Base-by-base conservation (phyloP, 1,284 basidiomycete genomes). In the Trichosporon coremiiforme region DNA sequence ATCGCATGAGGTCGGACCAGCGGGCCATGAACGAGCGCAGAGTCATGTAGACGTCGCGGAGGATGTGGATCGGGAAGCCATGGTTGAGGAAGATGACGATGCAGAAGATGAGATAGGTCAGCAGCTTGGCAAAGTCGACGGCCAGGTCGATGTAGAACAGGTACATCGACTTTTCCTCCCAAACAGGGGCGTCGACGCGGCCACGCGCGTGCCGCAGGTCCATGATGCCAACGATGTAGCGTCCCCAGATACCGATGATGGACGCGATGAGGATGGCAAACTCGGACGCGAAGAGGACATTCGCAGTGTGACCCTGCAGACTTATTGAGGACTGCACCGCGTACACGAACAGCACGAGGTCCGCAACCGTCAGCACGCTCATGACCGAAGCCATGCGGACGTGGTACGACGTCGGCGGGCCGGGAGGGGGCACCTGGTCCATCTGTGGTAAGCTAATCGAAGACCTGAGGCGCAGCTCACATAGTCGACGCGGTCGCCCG, bases 141-240 rank as follows among this genome's bases (percentile, higher is more conserved):
- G 87, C 86, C 57, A 98, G 85, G 77, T 98, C 96, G 73, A 98
- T 90, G 79, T 97, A 98, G 85, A 98, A 97, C 15, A 94, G 86
- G 86, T 90, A 96, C 89, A 98, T 96, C 85, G 93, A 95, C 86
- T 99, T 99, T 78, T 92, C 90, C 82, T 99, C 95, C 97, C 96
- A 99, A 64, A 90, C 89, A 70, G 93, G 92, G 0, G 93, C 93
- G 79, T 92, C 92, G 76, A 91, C 92, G 36, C 92, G 90, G 25
- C 93, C 93, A 69, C 91, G 85, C 2, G 93, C 92, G 50, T 92
- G 87, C 31, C 91, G 87, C 53, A 94, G 85, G 79, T 98, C 97
- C 74, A 92, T 87, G 25, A 91, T 84, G 68, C 91, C 93, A 71
- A 98, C 88, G n/a, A 88, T 75, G 81, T 99, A 99, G 80, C 95